Base-by-base conservation (phyloP, 1,284 basidiomycete species). In the Ganoderma sp. region DNA sequence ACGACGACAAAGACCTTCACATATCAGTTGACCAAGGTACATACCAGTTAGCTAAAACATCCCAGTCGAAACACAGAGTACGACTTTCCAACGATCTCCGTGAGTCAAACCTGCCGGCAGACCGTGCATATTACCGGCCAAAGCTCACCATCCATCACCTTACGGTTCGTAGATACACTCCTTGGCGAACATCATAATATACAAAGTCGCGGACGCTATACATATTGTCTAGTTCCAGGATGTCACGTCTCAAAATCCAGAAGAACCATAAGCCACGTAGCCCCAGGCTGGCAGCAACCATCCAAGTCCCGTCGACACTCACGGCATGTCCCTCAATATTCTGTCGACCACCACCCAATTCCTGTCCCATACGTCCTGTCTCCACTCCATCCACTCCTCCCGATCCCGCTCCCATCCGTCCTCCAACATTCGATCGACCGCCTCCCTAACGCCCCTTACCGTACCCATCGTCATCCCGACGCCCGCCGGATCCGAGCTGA, bases 341-440 rank as follows among this genome's bases (percentile, higher is more conserved):
- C 66, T 71, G 64, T 69, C 69, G 14, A 69, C 71, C 12, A 76
- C 73, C 25, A n/a, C 59, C 32, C 67, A 61, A 39, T 76, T 76
- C 54, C 60, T 50, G 28, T 56, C 42, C 75, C 75, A 74, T 37
- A 75, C 57, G 14, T 54, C 67, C 28, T 48, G 64, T 54, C 74
- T 73, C 70, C 69, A 76, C 39, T 66, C 65, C 28, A 61, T 60
- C 66, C 73, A 72, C 25, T 42, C 71, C 61, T 59, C 50, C 59
- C 41, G 66, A 34, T 66, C 62, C 50, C 69, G 66, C 37, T 64
- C 54, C 73, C 73, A 76, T 1, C 75, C 75, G 17, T 62, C 63
- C 39, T 37, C 41, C 42, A 76, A 45, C 75, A 75, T 76, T 37
- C 48, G 39, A n/a, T 54, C 61, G 14, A 73, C 72, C 2, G 48